Conservation (phyloP, 2,329 filamentous ascomycete species). For the Paraphoma sp. region DNA sequence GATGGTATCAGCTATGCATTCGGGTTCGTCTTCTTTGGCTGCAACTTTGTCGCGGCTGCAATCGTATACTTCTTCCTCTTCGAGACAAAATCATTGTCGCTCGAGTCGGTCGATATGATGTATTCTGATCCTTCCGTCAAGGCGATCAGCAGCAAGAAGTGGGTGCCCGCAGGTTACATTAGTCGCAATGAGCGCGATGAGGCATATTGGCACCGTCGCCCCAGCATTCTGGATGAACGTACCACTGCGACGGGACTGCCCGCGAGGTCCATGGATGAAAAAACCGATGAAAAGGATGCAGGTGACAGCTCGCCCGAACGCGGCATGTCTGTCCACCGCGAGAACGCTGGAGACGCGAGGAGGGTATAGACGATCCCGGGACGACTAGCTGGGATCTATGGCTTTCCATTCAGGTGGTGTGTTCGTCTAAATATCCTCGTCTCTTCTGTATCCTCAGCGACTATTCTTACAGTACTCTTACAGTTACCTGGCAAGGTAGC, state of each 20-base stretch:
- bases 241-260: slow-evolving; percentile 8
- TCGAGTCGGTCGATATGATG: slow-evolving; percentile 46
- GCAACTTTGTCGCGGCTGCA: slow-evolving; percentile 37
- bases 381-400: neutral
- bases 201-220: slow-evolving; percentile 33
- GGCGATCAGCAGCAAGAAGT: slow-evolving; percentile 39
- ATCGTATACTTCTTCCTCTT: slow-evolving; percentile 45
- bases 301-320: slow-evolving; percentile 29
- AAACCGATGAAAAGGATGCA: slow-evolving; percentile 25
- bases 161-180: slow-evolving; percentile 42
- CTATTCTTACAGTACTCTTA: no score
- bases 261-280: slow-evolving; percentile 21
- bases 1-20: slow-evolving; percentile 42
- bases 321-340: slow-evolving; percentile 28
- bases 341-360: slow-evolving; percentile 17
- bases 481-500: no score
- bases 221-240: slow-evolving; percentile 23
- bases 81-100: slow-evolving; percentile 41
- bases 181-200: slow-evolving; percentile 37
- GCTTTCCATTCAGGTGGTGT: neutral
- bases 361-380: neutral
- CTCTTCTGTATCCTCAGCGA: no score
- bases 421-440: no score
- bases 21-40: slow-evolving; percentile 46
- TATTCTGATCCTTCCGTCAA: slow-evolving; percentile 38